These are phyloP conservation scores for Theobroma cacao DNA, from an alignment of 345 rosid genomes.

Conservation along the genomic window DNA sequence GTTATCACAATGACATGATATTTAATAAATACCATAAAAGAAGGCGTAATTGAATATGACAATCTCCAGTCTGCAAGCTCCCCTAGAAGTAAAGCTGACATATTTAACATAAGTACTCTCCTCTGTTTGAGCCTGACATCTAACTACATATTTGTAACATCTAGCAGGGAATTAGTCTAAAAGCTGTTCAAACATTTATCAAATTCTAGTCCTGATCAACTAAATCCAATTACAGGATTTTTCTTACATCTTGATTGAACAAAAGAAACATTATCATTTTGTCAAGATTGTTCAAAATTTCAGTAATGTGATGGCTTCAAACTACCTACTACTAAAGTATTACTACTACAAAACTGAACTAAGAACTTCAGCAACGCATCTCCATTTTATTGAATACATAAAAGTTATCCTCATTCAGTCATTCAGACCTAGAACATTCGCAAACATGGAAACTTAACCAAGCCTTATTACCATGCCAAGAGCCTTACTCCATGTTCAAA, in stretches of 20 bases:
- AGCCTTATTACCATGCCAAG: neutral
- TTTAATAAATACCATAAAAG: neutral
- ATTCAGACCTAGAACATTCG: neutral
- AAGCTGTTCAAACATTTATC: neutral
- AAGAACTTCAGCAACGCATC: neutral
- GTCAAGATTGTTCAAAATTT: neutral
- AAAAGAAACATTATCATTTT: neutral
- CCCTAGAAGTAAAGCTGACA: neutral
- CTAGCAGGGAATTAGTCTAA: neutral
- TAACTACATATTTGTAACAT: neutral
- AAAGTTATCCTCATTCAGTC: neutral
- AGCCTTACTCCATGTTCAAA: no score
- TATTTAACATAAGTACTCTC: neutral
- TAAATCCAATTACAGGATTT: conserved; percentile 1
- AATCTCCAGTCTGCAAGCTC: neutral
- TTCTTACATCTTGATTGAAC: neutral
- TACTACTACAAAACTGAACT: neutral
- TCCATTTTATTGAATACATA: neutral
- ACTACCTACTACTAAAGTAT: no score
- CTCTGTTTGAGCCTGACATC: neutral
- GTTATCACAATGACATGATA: neutral
- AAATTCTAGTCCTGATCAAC: neutral
- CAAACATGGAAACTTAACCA: neutral
- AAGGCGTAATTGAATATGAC: neutral
- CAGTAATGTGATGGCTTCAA: neutral